phyloP scores from a whole-genome alignment of 306 rosid genomes.

The Carpinus viminea region DNA sequence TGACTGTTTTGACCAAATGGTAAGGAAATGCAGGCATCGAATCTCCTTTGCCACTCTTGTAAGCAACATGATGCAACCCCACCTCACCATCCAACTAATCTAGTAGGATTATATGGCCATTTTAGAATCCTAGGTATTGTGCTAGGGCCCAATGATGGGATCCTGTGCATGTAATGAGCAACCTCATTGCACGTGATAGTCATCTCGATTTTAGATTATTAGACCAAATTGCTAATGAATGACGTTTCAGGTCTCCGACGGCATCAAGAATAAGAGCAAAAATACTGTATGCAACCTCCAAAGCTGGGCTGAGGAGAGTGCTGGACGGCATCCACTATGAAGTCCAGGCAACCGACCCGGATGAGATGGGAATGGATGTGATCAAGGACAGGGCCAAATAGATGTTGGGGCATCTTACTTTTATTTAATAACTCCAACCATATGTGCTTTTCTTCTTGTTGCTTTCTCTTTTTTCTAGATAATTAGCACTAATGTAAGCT shows the following conservation, averaged over 20 bases:
- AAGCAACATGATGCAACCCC: neutral
- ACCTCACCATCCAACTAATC: neutral
- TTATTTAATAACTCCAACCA: constrained; percentile 40
- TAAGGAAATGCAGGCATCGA: neutral
- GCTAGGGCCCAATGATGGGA: neutral
- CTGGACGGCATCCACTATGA: constrained; percentile 90
- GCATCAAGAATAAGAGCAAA: constrained; percentile 95
- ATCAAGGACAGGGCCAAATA: constrained; percentile 62
- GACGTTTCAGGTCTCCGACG: constrained; percentile 73
- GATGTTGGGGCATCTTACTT: constrained; percentile 25
- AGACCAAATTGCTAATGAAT: too few species aligned
- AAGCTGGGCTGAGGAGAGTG: constrained; percentile 91
- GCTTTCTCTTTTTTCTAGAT: constrained; percentile 23
- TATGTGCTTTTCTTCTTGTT: constrained; percentile 14
- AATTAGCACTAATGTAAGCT: constrained; percentile 37
- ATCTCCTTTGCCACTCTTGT: neutral
- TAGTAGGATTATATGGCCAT: neutral
- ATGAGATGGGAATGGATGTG: constrained; percentile 95
- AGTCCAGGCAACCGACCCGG: constrained; percentile 93
- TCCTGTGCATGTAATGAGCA: too few species aligned
- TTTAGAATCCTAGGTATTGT: neutral
- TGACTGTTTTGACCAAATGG: neutral
- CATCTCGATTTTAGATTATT: too few species aligned
- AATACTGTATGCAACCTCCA: constrained; percentile 93
- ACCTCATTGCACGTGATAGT: too few species aligned